These are phyloP conservation scores for Mycena rosella DNA, from an alignment of 768 basidiomycete species.

Conservation along the genomic window DNA sequence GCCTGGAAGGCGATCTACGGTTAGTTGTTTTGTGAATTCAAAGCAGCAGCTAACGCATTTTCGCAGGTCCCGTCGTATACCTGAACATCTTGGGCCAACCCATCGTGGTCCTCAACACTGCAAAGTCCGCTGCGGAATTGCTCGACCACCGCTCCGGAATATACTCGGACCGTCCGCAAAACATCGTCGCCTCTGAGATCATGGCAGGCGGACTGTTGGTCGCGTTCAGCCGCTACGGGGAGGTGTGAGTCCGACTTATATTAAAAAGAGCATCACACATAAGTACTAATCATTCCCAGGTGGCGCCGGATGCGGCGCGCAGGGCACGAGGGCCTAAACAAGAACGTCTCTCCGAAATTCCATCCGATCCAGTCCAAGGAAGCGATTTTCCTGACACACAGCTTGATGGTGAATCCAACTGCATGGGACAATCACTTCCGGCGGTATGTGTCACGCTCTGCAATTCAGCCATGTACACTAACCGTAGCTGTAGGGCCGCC, in stretches of 20 bases:
- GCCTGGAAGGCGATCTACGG: slow-evolving; percentile 42
- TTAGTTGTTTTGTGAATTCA: slow-evolving; percentile 27
- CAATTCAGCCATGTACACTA: no score
- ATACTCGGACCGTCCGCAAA: slow-evolving; percentile 43
- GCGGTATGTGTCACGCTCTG: slow-evolving; percentile 9
- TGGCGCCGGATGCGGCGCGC: slow-evolving; percentile 47
- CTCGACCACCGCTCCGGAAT: slow-evolving; percentile 46
- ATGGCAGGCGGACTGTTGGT: slow-evolving; percentile 46
- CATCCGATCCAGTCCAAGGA: slow-evolving; percentile 1
- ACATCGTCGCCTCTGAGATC: slow-evolving; percentile 46
- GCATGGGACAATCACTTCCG: slow-evolving; percentile 43
- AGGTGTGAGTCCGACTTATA: no score
- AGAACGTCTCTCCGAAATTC: slow-evolving; percentile 24
- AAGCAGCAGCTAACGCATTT: neutral
- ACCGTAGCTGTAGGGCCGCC: no score
- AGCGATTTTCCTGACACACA: slow-evolving; percentile 20
- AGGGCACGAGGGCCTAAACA: slow-evolving; percentile 41
- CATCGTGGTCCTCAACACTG: slow-evolving; percentile 47
- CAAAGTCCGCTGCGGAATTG: slow-evolving; percentile 48
- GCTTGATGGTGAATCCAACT: slow-evolving; percentile 29
- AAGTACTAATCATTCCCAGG: slow-evolving; percentile 35
- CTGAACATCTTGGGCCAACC: slow-evolving; percentile 38
- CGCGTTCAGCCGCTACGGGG: slow-evolving; percentile 29
- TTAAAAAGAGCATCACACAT: no score
- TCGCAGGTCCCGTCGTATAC: slow-evolving; percentile 39